Evolutionary conservation across 2,329 filamentous ascomycete genomes (phyloP).

Genomic region (Cryphonectria radicalis): DNA sequence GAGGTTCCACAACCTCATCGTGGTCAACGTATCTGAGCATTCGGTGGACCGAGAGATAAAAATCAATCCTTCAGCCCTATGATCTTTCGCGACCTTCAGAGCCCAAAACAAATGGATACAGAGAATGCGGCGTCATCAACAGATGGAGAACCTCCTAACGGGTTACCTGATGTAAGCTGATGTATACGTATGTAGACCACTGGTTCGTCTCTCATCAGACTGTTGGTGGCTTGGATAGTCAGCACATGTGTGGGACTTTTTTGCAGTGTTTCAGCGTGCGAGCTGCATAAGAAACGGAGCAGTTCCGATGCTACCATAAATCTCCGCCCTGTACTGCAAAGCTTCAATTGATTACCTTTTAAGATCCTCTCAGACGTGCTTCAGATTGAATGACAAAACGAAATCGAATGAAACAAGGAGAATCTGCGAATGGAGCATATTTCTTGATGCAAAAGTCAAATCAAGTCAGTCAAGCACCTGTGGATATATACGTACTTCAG

Average conservation of each 20-base stretch:
- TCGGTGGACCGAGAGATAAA: background rate
- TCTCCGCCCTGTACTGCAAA: background rate
- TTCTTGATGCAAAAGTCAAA: background rate
- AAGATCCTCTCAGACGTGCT: background rate
- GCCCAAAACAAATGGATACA: background rate
- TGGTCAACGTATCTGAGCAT: background rate
- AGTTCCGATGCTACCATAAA: background rate
- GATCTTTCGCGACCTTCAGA: background rate
- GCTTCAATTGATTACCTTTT: background rate
- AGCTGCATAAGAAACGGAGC: background rate
- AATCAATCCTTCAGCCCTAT: background rate
- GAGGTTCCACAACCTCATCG: background rate
- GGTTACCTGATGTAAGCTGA: conserved; percentile 3
- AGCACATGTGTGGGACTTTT: background rate
- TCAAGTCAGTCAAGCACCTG: background rate
- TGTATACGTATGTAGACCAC: background rate
- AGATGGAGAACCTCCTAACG: background rate
- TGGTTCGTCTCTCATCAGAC: background rate
- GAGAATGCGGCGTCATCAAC: background rate
- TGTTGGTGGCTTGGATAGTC: background rate
- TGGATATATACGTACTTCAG: background rate
- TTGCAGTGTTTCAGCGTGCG: background rate
- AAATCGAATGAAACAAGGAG: background rate
- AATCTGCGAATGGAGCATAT: background rate
- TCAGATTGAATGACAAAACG: background rate